Conservation (phyloP, 768 basidiomycete species). For the Panaeolus papilionaceus region DNA sequence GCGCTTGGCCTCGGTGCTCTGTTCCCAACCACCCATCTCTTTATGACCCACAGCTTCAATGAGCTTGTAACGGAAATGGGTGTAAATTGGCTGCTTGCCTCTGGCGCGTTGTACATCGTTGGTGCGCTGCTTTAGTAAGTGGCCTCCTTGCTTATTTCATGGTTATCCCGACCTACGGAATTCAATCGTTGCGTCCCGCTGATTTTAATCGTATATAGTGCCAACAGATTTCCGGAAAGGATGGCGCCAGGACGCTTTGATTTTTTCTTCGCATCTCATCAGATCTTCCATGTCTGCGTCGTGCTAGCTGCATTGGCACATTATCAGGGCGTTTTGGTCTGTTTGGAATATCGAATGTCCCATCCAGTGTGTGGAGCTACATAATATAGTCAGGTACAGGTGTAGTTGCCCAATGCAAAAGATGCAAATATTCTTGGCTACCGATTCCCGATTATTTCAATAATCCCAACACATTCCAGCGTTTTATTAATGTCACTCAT, state of each 20-base stretch:
- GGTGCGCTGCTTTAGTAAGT: conserved; percentile 88
- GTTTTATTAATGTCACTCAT: background rate
- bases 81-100: conserved; percentile 69
- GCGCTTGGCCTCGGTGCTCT: conserved; percentile 74
- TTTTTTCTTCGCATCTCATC: conserved; percentile 80
- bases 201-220: conserved; percentile 53
- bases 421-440: background rate
- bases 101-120: conserved; percentile 76
- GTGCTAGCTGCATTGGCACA: conserved; percentile 74
- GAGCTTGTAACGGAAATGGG: conserved; percentile 68
- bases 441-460: background rate
- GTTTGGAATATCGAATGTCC: conserved; percentile 66
- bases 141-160: conserved; percentile 28
- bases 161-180: conserved; percentile 24
- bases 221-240: conserved; percentile 82
- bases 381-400: background rate
- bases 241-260: conserved; percentile 81
- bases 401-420: background rate
- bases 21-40: conserved; percentile 71
- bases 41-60: conserved; percentile 61
- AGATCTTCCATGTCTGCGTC: conserved; percentile 88
- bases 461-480: no score
- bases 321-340: conserved; percentile 61
- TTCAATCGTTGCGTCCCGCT: conserved; percentile 23
- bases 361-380: conserved; percentile 32